These are phyloP conservation scores for Monilinia polystroma DNA, from an alignment of 2,329 filamentous ascomycete species.

Conservation along the genomic window DNA sequence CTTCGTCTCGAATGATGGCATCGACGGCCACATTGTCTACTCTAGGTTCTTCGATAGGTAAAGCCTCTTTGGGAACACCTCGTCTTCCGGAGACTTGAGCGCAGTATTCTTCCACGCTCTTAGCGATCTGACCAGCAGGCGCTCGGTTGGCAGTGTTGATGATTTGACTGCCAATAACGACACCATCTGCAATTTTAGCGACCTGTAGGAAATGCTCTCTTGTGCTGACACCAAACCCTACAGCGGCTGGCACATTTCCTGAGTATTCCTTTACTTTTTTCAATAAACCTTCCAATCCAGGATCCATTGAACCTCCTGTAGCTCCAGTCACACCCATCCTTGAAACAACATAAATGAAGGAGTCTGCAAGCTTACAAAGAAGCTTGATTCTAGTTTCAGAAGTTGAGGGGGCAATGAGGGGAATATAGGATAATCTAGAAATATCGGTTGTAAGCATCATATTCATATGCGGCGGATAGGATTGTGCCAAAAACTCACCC, in stretches of 20 bases:
- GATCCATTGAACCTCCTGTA: constrained; percentile 70
- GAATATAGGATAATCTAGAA: constrained; percentile 81
- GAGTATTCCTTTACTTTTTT: constrained; percentile 88
- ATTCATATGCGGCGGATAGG: not conserved
- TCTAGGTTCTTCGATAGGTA: constrained; percentile 60
- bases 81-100: constrained; percentile 64
- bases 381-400: constrained; percentile 92
- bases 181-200: constrained; percentile 81
- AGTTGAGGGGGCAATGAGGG: constrained; percentile 92
- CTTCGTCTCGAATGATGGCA: constrained; percentile 55
- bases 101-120: constrained; percentile 84
- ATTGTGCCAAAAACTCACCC: constrained; percentile 51
- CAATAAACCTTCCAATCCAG: constrained; percentile 77
- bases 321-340: constrained; percentile 96
- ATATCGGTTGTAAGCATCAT: constrained; percentile 23
- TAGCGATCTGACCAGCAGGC: constrained; percentile 61
- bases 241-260: constrained; percentile 82
- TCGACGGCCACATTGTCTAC: constrained; percentile 64
- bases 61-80: constrained; percentile 39
- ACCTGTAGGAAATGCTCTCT: constrained; percentile 89
- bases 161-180: constrained; percentile 95
- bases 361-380: constrained; percentile 94
- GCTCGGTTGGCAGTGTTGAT: constrained; percentile 76
- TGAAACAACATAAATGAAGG: constrained; percentile 98
- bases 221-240: constrained; percentile 96